Percentiles rank a stretch among this genome's conserved stretches.
Evolutionary conservation across 495 filamentous ascomycete genomes (phyloP).

Genomic region (Pseudevernia furfuracea): DNA sequence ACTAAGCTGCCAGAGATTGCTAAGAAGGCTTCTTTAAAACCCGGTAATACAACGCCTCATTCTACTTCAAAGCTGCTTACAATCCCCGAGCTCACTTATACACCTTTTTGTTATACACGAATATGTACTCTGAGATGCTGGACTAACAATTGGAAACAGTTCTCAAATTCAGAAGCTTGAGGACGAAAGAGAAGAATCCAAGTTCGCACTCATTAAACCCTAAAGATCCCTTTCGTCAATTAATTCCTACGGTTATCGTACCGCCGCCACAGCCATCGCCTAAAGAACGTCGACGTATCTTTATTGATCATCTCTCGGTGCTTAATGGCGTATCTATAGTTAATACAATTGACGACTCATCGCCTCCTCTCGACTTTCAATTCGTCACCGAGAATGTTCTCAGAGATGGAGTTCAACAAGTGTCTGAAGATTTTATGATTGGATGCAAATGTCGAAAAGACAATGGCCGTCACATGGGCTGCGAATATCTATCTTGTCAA

Average conservation of each 20-base stretch:
- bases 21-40: background rate
- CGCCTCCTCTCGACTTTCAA: slow-evolving; percentile 31
- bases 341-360: slow-evolving; percentile 24
- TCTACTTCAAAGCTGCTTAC: background rate
- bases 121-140: background rate
- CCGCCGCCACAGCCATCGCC: slow-evolving; percentile 17
- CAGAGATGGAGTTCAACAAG: slow-evolving; percentile 30
- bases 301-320: slow-evolving; percentile 12
- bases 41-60: background rate
- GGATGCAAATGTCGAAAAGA: slow-evolving; percentile 36
- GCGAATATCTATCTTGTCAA: slow-evolving; percentile 36
- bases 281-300: slow-evolving; percentile 10
- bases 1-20: background rate
- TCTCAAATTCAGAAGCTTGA: no score
- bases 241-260: background rate
- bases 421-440: slow-evolving; percentile 33
- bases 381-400: slow-evolving; percentile 41
- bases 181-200: background rate
- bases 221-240: background rate
- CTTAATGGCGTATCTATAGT: slow-evolving; percentile 13
- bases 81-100: background rate
- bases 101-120: rapidly evolving
- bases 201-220: background rate
- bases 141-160: background rate
- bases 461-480: slow-evolving; percentile 32